Base-by-base conservation (phyloP, 805 yeast species). In the Suhomyces sp. region DNA sequence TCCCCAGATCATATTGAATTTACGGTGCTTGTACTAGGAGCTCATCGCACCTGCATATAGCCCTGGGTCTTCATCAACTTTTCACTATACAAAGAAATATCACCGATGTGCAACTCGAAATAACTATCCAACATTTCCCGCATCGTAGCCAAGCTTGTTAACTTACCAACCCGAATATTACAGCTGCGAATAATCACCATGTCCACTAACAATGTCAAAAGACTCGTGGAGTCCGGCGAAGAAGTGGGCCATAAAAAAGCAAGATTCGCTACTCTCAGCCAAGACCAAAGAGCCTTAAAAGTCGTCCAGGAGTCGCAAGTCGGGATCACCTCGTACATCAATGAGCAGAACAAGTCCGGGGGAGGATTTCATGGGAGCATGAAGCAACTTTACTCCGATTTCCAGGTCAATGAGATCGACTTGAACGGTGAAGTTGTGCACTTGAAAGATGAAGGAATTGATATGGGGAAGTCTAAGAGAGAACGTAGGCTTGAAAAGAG, bases 351-450 rank as follows among this genome's bases (percentile, higher is more conserved):
- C 22, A 67, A 75, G 8, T 53, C 52, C 22, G 52, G 63, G 35
- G 63, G 62, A 2, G 96, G 97, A 3, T 89, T 94, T 57, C 66
- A 67, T 15, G 99, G 98, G 2, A 77, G 80, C 12, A 75, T 94
- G 60, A 94, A 94, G 67, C 96, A 89, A 63, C 76, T 97, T 55
- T 92, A 91, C 69, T 86, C 96, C 10, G 99, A 94, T 66, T 94
- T 94, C 66, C 78, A 89, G 64, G 99, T 94, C 44, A 89, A 91
- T 68, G 99, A 94, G 68, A 86, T 94, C 51, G 86, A 78, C 54
- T 59, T 70, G 27, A 71, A 81, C 20, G 96, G 89, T 1, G 69
- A 80, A 1, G 96, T 91, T 1, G 80, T 92, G 10, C 92, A 85
- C 65, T 75, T 94, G 55, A 65, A 71, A 8, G 97, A 92, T 61